Conservation (phyloP, 2,329 filamentous ascomycete genomes). For the Amesomyces nigricolor region DNA sequence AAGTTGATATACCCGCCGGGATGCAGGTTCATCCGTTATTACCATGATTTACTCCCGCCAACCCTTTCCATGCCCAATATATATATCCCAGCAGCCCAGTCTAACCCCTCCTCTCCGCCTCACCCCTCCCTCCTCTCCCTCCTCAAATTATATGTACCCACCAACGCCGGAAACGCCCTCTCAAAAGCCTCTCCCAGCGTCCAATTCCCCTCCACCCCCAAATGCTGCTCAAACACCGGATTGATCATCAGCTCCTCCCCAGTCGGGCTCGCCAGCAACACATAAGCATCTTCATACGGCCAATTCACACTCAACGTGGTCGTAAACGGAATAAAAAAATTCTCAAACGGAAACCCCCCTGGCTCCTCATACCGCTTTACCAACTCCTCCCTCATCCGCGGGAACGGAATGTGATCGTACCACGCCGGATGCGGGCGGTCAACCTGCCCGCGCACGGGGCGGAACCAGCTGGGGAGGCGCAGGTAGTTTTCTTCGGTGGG, state of each 20-base stretch:
- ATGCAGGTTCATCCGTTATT: too few species aligned
- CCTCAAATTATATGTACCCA: conserved; percentile 39
- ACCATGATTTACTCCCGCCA: too few species aligned
- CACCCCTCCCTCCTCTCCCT: conserved; percentile 4
- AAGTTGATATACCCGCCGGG: too few species aligned
- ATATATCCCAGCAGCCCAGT: not conserved
- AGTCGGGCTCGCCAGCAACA: conserved; percentile 54
- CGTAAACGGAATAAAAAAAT: conserved; percentile 80
- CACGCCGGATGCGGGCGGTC: conserved; percentile 67
- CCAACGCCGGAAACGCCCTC: conserved; percentile 55
- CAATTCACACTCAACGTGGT: conserved; percentile 73
- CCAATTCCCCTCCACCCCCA: conserved; percentile 75
- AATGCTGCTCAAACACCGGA: conserved; percentile 76
- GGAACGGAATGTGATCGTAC: conserved; percentile 79
- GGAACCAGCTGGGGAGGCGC: conserved; percentile 66
- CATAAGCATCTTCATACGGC: conserved; percentile 71
- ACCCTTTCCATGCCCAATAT: not conserved
- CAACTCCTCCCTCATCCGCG: conserved; percentile 65
- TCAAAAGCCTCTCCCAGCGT: conserved; percentile 66
- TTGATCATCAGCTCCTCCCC: conserved; percentile 71
- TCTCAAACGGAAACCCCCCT: conserved; percentile 60
- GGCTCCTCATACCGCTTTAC: conserved; percentile 42
- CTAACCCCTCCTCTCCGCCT: not conserved
- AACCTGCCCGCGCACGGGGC: conserved; percentile 61
- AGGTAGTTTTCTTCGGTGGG: conserved; percentile 76